phyloP scores from a whole-genome alignment of 208 protist genomes.

The Leishmania guyanensis region DNA sequence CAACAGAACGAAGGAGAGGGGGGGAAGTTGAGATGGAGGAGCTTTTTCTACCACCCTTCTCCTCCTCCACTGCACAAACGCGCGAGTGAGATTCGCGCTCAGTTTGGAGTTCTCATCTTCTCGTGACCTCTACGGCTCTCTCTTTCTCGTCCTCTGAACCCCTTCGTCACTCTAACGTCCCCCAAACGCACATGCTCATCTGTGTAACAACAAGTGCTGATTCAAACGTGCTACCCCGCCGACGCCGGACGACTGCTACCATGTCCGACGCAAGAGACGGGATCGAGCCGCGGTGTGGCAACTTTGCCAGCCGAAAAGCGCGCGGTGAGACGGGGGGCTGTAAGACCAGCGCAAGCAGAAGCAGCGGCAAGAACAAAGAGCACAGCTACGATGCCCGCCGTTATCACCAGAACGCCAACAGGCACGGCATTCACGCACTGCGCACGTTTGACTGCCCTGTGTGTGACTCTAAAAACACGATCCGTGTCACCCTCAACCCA shows the following conservation, averaged over 20 bases:
- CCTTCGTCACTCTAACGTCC: not conserved
- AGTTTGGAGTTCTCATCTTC: not conserved
- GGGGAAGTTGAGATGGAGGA: not conserved
- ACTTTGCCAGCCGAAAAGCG: slow-evolving; percentile 25
- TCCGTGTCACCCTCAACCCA: slow-evolving; percentile 58
- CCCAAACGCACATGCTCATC: not conserved
- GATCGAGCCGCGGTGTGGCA: slow-evolving; percentile 5
- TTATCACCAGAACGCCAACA: slow-evolving; percentile 68
- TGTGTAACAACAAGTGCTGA: not conserved
- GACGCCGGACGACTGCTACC: not conserved
- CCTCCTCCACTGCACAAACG: not conserved
- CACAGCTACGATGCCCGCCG: slow-evolving; percentile 47
- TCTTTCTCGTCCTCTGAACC: not conserved
- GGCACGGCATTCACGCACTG: slow-evolving; percentile 56
- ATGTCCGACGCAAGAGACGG: slow-evolving; percentile 22
- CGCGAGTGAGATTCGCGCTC: not conserved
- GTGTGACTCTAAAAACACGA: slow-evolving; percentile 69
- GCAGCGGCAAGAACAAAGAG: slow-evolving; percentile 23
- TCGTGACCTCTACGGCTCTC: slow-evolving; percentile 5
- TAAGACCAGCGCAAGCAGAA: not conserved
- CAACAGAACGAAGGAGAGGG: not conserved
- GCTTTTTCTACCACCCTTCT: not conserved
- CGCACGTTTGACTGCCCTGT: slow-evolving; percentile 83
- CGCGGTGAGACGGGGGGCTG: slow-evolving; percentile 18
- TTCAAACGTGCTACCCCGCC: not conserved